Evolutionary conservation across 2,329 filamentous ascomycete species (phyloP).

Genomic region (Colletotrichum sp.): DNA sequence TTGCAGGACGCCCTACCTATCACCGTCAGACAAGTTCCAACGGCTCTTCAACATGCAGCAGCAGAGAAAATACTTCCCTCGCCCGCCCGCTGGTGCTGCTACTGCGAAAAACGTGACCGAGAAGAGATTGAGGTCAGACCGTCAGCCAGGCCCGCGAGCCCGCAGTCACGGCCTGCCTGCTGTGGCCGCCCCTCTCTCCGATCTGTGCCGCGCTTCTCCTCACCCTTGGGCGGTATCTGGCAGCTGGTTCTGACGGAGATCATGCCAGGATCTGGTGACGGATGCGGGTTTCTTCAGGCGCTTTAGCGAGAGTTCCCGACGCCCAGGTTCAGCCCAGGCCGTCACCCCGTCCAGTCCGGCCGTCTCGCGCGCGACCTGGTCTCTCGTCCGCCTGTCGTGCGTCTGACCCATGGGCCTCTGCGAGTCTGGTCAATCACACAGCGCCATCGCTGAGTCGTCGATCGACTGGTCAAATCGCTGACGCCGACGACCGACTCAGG

Average conservation of each 20-base stretch:
- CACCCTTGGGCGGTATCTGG: constrained; percentile 15
- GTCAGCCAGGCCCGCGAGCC: not conserved
- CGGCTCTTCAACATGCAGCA: not conserved
- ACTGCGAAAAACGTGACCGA: not conserved
- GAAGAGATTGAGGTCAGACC: not conserved
- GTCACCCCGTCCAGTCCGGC: not conserved
- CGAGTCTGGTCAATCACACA: not conserved
- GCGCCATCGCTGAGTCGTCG: not conserved
- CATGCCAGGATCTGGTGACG: constrained; percentile 21
- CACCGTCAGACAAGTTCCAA: not conserved
- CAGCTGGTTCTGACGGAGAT: constrained; percentile 15
- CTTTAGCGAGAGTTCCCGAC: constrained; percentile 20
- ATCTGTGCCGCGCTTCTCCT: constrained; percentile 14
- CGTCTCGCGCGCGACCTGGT: not conserved
- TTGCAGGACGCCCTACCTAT: not conserved
- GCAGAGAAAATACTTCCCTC: not conserved
- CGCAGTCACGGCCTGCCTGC: not conserved
- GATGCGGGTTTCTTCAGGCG: constrained; percentile 11
- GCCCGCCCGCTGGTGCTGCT: not conserved
- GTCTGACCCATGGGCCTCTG: not conserved
- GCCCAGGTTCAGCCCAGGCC: constrained; percentile 16
- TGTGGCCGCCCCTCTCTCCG: constrained; percentile 1
- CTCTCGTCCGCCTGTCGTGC: not conserved
- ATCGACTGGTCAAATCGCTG: constrained; percentile 11
- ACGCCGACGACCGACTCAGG: not conserved